Evolutionary conservation across 164 flowering plant genomes (phyloP), one percentile per base, ranked within the genome.

Genomic region (Platanus orientalis): DNA sequence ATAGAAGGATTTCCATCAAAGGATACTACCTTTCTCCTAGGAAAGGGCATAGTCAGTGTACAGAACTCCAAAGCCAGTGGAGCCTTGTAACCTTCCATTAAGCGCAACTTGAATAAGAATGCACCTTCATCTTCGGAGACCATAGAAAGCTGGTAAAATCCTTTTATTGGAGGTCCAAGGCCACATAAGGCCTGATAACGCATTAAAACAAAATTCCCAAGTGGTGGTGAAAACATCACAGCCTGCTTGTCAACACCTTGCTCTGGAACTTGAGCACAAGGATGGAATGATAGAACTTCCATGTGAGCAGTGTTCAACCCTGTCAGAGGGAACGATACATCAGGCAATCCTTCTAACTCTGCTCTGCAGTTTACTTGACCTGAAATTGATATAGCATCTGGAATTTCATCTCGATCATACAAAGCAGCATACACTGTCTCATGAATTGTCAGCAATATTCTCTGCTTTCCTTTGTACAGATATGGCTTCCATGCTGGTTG

Each of bases 401-500:
- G 91, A 70, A 92, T 95, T 70, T 95, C 99, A 75, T 95, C 97
- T 61, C 97, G 78, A 32, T 95, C 99, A 73, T 95, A 92, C 91
- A 89, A 72, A 13, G 97, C 89, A 77, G 97, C 97, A 83, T 83
- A 69, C 27, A 95, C 72, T 17, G 79, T 83, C 79, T 92, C 97
- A 57, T 80, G 84, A 67, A 90, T 75, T 3, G 96, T 87, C 65
- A 88, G 85, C 25, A 85, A 63, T 49, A 95, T 71, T 72, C 86
- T 76, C 77, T 95, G 97, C 77, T 84, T 92, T 71, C 99, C 99
- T 73, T 78, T 87, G 64, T 82, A 88, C 14, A 95, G 87, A 75
- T 92, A 90, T 16, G 98, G 99, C 73, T 95, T 95, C 99, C 99
- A 95, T 42, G 96, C 96, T 56, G 97, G 99, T 70, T 88, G 97